Conservation (phyloP, 2,329 filamentous ascomycete genomes). For the Nemania diffusa region DNA sequence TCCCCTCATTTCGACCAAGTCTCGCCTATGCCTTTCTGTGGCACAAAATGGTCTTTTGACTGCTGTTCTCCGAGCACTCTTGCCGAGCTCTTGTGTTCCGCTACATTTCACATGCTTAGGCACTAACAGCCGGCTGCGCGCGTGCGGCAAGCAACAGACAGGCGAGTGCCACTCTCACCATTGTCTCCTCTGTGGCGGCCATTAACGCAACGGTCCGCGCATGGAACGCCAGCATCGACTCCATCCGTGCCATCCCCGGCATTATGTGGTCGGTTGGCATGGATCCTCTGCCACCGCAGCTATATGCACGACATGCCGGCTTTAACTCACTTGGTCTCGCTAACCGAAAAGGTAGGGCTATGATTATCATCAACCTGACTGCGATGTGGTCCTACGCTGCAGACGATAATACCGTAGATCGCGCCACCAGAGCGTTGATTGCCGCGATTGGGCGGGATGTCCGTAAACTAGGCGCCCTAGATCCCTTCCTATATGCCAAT, state of each 20-base stretch:
- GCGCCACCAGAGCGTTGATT: neutral
- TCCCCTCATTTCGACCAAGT: neutral
- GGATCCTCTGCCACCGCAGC: slow-evolving; percentile 1
- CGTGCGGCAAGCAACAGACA: neutral
- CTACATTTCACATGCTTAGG: neutral
- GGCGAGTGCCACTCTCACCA: slow-evolving; percentile 13
- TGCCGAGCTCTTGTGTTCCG: neutral
- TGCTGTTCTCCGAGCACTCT: neutral
- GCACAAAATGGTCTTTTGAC: neutral
- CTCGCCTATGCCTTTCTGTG: neutral
- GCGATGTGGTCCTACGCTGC: neutral
- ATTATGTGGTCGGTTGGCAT: neutral
- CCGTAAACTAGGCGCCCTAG: neutral
- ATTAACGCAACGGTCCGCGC: neutral
- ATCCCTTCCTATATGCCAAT: slow-evolving; percentile 20
- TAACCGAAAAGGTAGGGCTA: neutral
- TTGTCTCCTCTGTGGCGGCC: neutral
- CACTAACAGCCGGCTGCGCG: neutral
- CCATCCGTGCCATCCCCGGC: neutral
- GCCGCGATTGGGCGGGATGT: neutral
- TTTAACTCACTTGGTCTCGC: neutral
- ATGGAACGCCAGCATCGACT: neutral
- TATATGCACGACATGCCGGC: neutral
- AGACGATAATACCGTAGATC: neutral
- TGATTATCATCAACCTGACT: slow-evolving; percentile 2